Conservation (phyloP, 2,329 filamentous ascomycete species). For the Penicillium brasilianum region DNA sequence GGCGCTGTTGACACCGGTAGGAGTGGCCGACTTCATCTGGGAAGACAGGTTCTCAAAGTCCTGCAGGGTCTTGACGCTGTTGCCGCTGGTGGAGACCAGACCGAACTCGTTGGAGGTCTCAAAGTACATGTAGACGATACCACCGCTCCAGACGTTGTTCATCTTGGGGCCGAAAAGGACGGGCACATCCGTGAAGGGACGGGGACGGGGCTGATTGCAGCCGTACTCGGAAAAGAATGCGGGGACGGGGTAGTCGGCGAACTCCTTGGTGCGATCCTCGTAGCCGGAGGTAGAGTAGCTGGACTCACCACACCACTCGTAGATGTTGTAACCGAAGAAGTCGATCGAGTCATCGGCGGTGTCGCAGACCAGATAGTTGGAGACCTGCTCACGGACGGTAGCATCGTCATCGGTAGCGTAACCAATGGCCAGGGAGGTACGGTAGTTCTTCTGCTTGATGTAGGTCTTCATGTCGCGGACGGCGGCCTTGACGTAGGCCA, state of each 20-base stretch:
- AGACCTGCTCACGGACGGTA: constrained; percentile 78
- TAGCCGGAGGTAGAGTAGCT: constrained; percentile 78
- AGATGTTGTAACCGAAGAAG: constrained; percentile 99
- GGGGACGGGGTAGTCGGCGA: constrained; percentile 85
- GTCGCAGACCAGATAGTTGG: constrained; percentile 95
- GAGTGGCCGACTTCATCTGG: constrained; percentile 70
- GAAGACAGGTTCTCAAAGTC: constrained; percentile 77
- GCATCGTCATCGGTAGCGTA: constrained; percentile 96
- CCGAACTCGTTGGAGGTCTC: constrained; percentile 87
- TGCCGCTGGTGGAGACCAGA: constrained; percentile 65
- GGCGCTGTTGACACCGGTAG: constrained; percentile 67
- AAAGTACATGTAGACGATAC: constrained; percentile 99
- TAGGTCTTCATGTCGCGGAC: constrained; percentile 95
- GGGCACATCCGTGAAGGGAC: constrained; percentile 82
- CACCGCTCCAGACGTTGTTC: constrained; percentile 87
- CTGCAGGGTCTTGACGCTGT: constrained; percentile 67
- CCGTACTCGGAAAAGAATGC: constrained; percentile 99
- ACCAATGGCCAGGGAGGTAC: constrained; percentile 77
- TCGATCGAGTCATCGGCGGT: constrained; percentile 71
- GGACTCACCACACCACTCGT: constrained; percentile 96
- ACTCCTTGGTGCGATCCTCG: constrained; percentile 81
- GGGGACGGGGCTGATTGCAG: constrained; percentile 76
- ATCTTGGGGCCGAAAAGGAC: constrained; percentile 81
- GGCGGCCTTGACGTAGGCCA: constrained; percentile 95
- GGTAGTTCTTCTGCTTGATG: constrained; percentile 79